Conservation (phyloP, 345 rosid genomes). For the Trapa bicornis region DNA sequence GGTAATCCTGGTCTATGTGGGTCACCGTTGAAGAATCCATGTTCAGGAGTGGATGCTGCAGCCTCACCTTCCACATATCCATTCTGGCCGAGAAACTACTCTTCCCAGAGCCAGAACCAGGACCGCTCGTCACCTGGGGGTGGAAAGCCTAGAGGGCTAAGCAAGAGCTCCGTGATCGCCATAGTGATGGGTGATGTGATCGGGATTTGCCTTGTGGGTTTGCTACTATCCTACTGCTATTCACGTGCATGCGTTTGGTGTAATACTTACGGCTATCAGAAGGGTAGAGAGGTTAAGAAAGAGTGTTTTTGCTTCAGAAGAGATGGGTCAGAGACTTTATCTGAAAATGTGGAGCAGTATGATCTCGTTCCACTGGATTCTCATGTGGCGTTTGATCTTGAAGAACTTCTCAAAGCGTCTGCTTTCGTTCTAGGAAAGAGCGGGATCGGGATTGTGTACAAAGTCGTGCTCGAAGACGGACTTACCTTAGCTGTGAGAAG, state of each 20-base stretch:
- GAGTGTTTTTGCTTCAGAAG: constrained; percentile 62
- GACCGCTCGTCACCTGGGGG: constrained; percentile 20
- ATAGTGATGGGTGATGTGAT: constrained; percentile 68
- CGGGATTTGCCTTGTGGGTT: constrained; percentile 76
- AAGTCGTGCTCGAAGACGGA: constrained; percentile 90
- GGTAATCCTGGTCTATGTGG: constrained; percentile 88
- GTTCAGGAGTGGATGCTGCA: constrained; percentile 31
- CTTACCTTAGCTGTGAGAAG: constrained; percentile 77
- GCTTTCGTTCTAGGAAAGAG: constrained; percentile 96
- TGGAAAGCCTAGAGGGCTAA: constrained; percentile 42
- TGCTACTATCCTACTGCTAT: constrained; percentile 78
- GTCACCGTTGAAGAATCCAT: constrained; percentile 71
- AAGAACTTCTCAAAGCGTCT: constrained; percentile 88
- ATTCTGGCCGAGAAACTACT: constrained; percentile 46
- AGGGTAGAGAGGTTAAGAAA: constrained; percentile 38
- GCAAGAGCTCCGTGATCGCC: constrained; percentile 50
- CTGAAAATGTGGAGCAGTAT: constrained; percentile 66
- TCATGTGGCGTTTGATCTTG: constrained; percentile 75
- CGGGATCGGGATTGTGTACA: constrained; percentile 90
- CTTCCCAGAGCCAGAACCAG: constrained; percentile 27
- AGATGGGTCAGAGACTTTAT: constrained; percentile 63
- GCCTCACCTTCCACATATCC: constrained; percentile 58
- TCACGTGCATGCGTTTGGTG: constrained; percentile 41
- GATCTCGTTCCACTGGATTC: constrained; percentile 70
- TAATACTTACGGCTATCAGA: constrained; percentile 34